phyloP scores from a whole-genome alignment of 1,284 basidiomycete genomes.

The Meira nashicola region DNA sequence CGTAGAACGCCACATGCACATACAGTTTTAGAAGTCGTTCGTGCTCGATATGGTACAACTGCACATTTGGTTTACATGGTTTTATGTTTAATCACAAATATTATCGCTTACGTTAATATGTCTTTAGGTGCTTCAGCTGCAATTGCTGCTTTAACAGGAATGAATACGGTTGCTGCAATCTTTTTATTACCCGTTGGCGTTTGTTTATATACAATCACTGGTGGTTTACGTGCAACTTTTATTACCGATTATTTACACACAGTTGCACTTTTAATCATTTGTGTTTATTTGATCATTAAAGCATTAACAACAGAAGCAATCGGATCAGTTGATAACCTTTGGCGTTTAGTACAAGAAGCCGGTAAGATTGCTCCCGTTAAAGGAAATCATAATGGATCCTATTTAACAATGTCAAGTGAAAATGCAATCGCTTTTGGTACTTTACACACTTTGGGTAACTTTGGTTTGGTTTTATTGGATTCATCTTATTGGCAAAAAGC shows the following conservation, averaged over 20 bases:
- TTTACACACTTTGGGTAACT: slow-evolving; percentile 41
- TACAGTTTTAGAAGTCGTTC: slow-evolving; percentile 44
- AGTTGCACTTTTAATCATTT: slow-evolving; percentile 40
- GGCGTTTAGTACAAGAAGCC: slow-evolving; percentile 24
- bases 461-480: slow-evolving; percentile 44
- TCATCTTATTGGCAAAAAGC: slow-evolving; percentile 44
- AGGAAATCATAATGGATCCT: slow-evolving; percentile 20
- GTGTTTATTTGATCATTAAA: slow-evolving; percentile 35
- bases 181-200: slow-evolving; percentile 43
- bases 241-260: slow-evolving; percentile 43
- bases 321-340: slow-evolving; percentile 26
- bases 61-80: slow-evolving; percentile 45
- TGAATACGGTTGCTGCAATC: slow-evolving; percentile 36
- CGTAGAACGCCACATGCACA: slow-evolving; percentile 29
- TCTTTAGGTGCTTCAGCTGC: slow-evolving; percentile 40
- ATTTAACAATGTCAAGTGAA: slow-evolving; percentile 18
- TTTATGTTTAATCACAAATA: slow-evolving; percentile 41
- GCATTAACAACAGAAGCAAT: slow-evolving; percentile 32
- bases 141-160: slow-evolving; percentile 40
- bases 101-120: slow-evolving; percentile 46
- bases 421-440: slow-evolving; percentile 38
- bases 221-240: slow-evolving; percentile 41
- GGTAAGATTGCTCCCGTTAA: slow-evolving; percentile 11
- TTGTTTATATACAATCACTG: slow-evolving; percentile 38
- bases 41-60: slow-evolving; percentile 32